Conservation (phyloP, 2,329 filamentous ascomycete genomes). For the Verticillium tricorpus region DNA sequence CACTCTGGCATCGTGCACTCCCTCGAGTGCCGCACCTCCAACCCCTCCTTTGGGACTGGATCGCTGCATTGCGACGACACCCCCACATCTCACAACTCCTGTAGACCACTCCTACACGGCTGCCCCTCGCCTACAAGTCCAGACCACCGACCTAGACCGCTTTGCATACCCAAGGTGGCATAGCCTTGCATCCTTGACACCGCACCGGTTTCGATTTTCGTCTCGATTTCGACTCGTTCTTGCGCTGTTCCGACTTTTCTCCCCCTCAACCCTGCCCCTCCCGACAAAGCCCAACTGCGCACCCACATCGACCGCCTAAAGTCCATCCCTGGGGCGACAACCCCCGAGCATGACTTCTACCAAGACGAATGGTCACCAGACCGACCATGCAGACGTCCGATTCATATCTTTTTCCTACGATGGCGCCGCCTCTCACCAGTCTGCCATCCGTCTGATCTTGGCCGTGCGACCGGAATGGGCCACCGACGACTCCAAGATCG, state of each 20-base stretch:
- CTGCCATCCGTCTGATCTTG: constrained; percentile 74
- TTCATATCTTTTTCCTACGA: constrained; percentile 77
- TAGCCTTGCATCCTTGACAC: neutral
- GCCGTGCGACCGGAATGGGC: constrained; percentile 82
- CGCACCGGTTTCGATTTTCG: neutral
- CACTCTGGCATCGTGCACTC: neutral
- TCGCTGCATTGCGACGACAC: neutral
- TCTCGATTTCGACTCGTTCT: neutral
- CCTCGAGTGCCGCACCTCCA: neutral
- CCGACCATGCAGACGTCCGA: constrained; percentile 42
- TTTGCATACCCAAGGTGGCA: neutral
- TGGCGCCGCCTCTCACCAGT: constrained; percentile 69
- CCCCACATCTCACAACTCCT: neutral
- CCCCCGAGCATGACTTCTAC: constrained; percentile 11
- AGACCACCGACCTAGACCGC: neutral
- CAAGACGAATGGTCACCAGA: constrained; percentile 25
- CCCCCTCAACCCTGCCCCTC: neutral
- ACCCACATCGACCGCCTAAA: neutral
- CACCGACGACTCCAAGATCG: constrained; percentile 65
- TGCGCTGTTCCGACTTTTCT: neutral
- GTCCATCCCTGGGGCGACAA: neutral
- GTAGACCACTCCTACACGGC: neutral
- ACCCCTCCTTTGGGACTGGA: neutral
- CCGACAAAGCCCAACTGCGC: neutral
- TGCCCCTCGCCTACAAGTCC: neutral